Evolutionary conservation across 2,329 filamentous ascomycete genomes (phyloP).

Genomic region (Dendryphion nanum): DNA sequence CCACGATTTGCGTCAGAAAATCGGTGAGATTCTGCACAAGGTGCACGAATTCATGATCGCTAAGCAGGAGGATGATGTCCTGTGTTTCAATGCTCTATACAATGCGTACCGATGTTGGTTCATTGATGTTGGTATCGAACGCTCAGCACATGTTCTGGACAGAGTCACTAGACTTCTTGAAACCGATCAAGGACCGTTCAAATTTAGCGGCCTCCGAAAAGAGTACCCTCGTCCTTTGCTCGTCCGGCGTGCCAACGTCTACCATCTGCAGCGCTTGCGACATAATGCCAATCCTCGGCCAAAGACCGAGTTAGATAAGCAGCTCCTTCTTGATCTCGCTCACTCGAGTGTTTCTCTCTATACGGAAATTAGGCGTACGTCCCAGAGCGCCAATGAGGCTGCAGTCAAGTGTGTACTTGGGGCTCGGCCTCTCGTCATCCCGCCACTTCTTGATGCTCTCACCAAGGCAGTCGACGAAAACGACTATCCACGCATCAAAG

Average conservation of each 20-base stretch:
- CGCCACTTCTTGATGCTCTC: slow-evolving; percentile 76
- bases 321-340: slow-evolving; percentile 79
- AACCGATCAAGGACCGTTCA: slow-evolving; percentile 87
- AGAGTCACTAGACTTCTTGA: slow-evolving; percentile 80
- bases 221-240: slow-evolving; percentile 90
- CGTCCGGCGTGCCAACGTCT: slow-evolving; percentile 88
- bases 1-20: slow-evolving; percentile 75
- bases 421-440: slow-evolving; percentile 83
- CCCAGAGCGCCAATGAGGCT: slow-evolving; percentile 88
- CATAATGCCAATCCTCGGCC: slow-evolving; percentile 88
- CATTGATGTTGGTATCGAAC: slow-evolving; percentile 93
- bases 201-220: slow-evolving; percentile 88
- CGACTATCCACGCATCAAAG: slow-evolving; percentile 91
- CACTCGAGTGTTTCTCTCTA: slow-evolving; percentile 89
- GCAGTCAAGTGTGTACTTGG: slow-evolving; percentile 89
- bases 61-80: slow-evolving; percentile 91
- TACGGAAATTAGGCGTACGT: slow-evolving; percentile 91
- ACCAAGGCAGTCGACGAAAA: slow-evolving; percentile 74
- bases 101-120: slow-evolving; percentile 95
- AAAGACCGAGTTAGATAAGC: slow-evolving; percentile 87
- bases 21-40: slow-evolving; percentile 76
- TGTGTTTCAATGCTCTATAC: slow-evolving; percentile 91
- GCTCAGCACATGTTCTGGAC: slow-evolving; percentile 90
- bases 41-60: slow-evolving; percentile 81
- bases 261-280: slow-evolving; percentile 89